Evolutionary conservation across 1,139 yeast genomes (phyloP).

Genomic region (Blastobotrys petasosporus): DNA sequence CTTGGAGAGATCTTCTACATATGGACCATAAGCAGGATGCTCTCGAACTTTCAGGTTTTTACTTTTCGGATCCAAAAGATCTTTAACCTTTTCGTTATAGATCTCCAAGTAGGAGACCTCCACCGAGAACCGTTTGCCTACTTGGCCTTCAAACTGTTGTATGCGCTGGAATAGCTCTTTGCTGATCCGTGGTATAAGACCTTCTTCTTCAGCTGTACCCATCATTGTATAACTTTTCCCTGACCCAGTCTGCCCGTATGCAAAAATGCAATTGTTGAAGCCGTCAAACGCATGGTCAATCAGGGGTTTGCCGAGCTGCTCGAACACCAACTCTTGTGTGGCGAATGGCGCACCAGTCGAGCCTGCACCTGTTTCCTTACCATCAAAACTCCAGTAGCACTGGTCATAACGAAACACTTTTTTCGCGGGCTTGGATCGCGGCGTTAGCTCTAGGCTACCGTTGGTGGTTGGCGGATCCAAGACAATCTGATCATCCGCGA

Average conservation of each 20-base stretch:
- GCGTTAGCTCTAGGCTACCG: background rate
- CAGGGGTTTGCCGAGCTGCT: conserved; percentile 47
- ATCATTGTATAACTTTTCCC: conserved; percentile 71
- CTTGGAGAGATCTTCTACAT: conserved; percentile 56
- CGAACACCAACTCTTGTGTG: conserved; percentile 46
- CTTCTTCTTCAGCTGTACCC: conserved; percentile 49
- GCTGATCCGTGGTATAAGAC: conserved; percentile 54
- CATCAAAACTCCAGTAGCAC: conserved; percentile 6
- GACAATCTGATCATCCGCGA: conserved; percentile 11
- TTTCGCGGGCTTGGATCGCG: background rate
- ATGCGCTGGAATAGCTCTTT: conserved; percentile 45
- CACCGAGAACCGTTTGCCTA: conserved; percentile 44
- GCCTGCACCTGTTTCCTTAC: conserved; percentile 20
- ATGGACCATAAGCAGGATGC: conserved; percentile 54
- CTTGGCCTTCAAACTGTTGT: conserved; percentile 30
- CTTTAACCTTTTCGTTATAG: conserved; percentile 57
- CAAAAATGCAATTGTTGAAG: conserved; percentile 63
- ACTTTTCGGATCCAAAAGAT: conserved; percentile 12
- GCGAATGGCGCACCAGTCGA: conserved; percentile 29
- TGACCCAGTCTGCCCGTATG: conserved; percentile 68
- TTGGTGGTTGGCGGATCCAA: background rate
- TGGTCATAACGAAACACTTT: conserved; percentile 12
- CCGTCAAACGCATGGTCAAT: conserved; percentile 58
- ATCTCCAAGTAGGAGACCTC: conserved; percentile 58
- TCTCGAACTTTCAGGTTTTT: conserved; percentile 43